Evolutionary conservation across 441 rosid genomes (phyloP).

Genomic region (Aleurites moluccanus): DNA sequence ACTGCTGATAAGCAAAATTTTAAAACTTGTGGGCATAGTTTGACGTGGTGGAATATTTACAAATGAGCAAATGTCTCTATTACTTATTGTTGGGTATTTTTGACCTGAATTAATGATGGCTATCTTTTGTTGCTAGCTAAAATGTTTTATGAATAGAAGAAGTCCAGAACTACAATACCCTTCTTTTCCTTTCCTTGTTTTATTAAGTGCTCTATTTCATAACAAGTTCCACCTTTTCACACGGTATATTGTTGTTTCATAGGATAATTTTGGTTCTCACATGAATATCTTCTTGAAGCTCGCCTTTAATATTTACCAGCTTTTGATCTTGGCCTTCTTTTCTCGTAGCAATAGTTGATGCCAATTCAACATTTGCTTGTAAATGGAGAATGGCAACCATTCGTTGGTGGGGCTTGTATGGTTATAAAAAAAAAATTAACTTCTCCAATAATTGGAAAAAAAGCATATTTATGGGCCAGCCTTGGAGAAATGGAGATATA

Average conservation of each 20-base stretch:
- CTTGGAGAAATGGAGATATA: not conserved
- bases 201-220: not conserved
- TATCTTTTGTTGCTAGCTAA: not conserved
- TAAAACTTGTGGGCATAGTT: not conserved
- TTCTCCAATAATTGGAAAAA: not conserved
- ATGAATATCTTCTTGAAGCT: not conserved
- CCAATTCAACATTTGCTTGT: not conserved
- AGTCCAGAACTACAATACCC: not conserved
- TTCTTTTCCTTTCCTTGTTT: not conserved
- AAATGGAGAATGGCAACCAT: not conserved
- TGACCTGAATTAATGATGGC: not conserved
- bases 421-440: not conserved
- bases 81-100: not conserved
- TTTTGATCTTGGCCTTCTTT: not conserved
- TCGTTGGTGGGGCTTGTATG: not conserved
- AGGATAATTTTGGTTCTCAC: not conserved
- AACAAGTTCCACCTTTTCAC: not conserved
- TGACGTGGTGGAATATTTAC: not conserved
- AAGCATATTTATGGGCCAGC: not conserved
- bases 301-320: not conserved
- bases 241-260: not conserved
- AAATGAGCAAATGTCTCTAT: not conserved
- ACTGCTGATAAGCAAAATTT: not conserved
- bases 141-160: not conserved
- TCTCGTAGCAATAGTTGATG: not conserved